phyloP scores from a whole-genome alignment of 2,329 filamentous ascomycete genomes.

The Aspergillus phoenicis region DNA sequence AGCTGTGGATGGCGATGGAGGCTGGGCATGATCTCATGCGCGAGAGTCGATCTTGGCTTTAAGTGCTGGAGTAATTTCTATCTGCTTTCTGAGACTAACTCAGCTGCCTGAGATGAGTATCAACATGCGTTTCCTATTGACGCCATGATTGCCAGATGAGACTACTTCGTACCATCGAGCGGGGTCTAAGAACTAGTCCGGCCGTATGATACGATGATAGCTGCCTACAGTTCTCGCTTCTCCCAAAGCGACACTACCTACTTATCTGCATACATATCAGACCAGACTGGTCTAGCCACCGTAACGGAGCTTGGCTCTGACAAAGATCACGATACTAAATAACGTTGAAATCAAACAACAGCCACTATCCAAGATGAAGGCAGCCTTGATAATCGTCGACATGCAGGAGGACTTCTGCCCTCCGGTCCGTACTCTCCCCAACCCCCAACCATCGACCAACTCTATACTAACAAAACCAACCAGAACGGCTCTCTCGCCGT shows the following conservation, averaged over 20 bases:
- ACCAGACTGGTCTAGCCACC: not conserved
- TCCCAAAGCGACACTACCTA: not conserved
- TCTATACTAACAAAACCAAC: not conserved
- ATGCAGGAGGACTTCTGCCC: conserved; percentile 95
- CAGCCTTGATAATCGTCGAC: conserved; percentile 76
- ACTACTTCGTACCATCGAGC: not conserved
- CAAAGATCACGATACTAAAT: no score
- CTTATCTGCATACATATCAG: not conserved
- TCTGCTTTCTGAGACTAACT: not conserved
- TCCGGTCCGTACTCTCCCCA: conserved; percentile 62
- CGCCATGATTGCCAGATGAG: not conserved
- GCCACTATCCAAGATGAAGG: conserved; percentile 28
- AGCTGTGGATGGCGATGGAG: not conserved
- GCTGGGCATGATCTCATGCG: not conserved
- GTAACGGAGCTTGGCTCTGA: no score
- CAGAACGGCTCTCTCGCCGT: conserved; percentile 86
- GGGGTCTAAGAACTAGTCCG: not conserved
- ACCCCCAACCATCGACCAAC: conserved; percentile 7
- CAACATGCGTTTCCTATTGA: not conserved
- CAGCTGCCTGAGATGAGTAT: not conserved
- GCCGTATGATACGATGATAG: not conserved
- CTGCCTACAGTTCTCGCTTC: not conserved
- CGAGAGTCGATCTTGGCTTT: not conserved
- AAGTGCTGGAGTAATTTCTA: no score
- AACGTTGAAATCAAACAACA: no score